Base-by-base conservation (phyloP, 768 basidiomycete genomes). In the Tephrocybe sp. region DNA sequence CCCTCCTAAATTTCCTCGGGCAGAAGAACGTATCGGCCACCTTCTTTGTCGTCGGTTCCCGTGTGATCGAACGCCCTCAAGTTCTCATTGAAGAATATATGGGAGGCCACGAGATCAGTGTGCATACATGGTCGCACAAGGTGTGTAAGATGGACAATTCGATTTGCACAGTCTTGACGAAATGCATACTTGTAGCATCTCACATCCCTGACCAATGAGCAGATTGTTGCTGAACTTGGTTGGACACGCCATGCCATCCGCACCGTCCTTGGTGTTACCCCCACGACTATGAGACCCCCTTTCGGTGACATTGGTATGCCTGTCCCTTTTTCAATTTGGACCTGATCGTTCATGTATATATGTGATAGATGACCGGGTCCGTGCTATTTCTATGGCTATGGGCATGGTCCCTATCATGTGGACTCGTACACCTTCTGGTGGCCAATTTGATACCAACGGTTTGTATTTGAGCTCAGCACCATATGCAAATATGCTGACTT, bases 201-300 rank as follows among this genome's bases (percentile, higher is more conserved):
- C 47, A 91, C 90, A 0, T 71, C 77, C 31, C 72, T 90, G 54
- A 85, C 89, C 35, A 97, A 80, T 58, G 84, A 79, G 62, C 77
- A 96, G 73, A 78, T 96, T 44, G 92, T 98, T 13, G 95, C 93
- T 18, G 94, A 98, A 69, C 75, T 98, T 30, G 94, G 92, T 43
- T 98, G 90, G 87, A 88, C 92, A 46, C 87, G 87, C 47, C 83
- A 89, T 67, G 83, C 85, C 44, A 95, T 98, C 72, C 84, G 87
- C 68, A 64, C 63, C 1, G 79, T 88, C 18, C 69, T 88, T 49
- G 88, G 88, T 56, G 84, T 91, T 22, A 87, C 87, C 1, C 89
- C 89, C 0, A 85, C 78, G 8, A 80, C 80, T 4, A 87, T 87
- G 87, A 82, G 89, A 49, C 84, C 89, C 34, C 90, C 90, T 35